phyloP scores from a whole-genome alignment of 148 eudicot genomes.

The Cornus controversa region DNA sequence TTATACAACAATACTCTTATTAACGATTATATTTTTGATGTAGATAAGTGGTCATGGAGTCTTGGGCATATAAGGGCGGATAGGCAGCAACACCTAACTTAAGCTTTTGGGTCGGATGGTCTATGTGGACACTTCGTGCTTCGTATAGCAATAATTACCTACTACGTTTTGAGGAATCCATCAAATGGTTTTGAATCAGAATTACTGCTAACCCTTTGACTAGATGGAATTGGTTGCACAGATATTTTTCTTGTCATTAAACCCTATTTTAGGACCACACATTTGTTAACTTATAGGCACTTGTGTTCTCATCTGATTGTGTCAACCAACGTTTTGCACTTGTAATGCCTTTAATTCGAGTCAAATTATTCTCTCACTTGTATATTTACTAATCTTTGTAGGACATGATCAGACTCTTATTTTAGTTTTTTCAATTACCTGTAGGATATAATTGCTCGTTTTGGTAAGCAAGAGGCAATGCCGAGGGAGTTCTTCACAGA shows the following conservation, averaged over 20 bases:
- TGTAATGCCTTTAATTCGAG: background rate
- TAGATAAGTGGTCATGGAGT: no score
- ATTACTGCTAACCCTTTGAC: background rate
- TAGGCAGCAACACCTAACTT: no score
- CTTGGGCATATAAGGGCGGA: no score
- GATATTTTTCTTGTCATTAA: background rate
- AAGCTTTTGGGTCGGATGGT: background rate
- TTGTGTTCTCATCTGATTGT: no score
- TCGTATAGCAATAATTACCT: background rate
- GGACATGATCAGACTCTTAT: background rate
- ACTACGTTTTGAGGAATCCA: background rate
- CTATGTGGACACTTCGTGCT: background rate
- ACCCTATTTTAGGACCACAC: background rate
- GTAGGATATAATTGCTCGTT: conserved; percentile 96
- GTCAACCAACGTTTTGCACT: no score
- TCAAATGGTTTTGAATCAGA: background rate
- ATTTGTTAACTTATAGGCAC: background rate
- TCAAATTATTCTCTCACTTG: background rate
- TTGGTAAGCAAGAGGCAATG: conserved; percentile 82
- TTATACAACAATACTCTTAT: background rate
- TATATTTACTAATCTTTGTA: background rate
- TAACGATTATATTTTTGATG: no score
- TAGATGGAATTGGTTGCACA: background rate
- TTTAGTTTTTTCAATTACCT: background rate
- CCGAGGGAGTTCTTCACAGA: conserved; percentile 90